Evolutionary conservation across 169 alveolate genomes (phyloP).

Genomic region (Babesia divergens): DNA sequence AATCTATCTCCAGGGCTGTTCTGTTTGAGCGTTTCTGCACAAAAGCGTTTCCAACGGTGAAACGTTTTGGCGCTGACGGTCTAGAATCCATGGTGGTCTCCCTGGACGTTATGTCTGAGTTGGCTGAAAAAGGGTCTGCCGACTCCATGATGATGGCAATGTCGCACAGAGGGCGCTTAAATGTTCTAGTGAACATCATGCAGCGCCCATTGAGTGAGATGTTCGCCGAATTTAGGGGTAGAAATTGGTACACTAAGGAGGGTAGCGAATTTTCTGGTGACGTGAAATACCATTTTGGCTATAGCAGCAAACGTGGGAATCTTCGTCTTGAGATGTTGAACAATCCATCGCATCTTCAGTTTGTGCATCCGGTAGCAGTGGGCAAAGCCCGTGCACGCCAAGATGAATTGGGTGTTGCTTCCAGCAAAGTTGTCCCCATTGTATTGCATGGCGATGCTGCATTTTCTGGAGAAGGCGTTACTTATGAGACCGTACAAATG

Average conservation of each 20-base stretch:
- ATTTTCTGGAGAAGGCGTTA: conserved; percentile 93
- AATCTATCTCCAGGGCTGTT: conserved; percentile 64
- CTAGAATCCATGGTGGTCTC: conserved; percentile 85
- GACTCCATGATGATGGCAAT: conserved; percentile 88
- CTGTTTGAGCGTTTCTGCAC: conserved; percentile 68
- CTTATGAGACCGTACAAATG: conserved; percentile 91
- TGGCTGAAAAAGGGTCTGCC: conserved; percentile 66
- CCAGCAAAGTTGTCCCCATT: conserved; percentile 79
- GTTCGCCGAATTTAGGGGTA: conserved; percentile 82
- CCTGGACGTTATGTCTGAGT: conserved; percentile 68
- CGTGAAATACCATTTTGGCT: conserved; percentile 93
- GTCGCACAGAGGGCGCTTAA: conserved; percentile 96
- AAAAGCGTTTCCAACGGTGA: conserved; percentile 84
- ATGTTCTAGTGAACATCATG: conserved; percentile 86
- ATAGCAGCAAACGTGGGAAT: conserved; percentile 71
- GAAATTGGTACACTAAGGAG: conserved; percentile 4
- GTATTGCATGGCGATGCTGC: conserved; percentile 95
- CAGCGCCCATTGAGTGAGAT: conserved; percentile 86
- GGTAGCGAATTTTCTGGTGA: conserved; percentile 80
- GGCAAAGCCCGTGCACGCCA: conserved; percentile 91
- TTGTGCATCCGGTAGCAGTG: conserved; percentile 88
- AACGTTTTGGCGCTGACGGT: conserved; percentile 93
- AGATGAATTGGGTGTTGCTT: conserved; percentile 10
- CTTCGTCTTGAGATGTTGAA: conserved; percentile 80
- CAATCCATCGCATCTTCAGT: conserved; percentile 93